These are phyloP conservation scores for Paulownia fortunei DNA, from an alignment of 257 asterid genomes.

Conservation along the genomic window DNA sequence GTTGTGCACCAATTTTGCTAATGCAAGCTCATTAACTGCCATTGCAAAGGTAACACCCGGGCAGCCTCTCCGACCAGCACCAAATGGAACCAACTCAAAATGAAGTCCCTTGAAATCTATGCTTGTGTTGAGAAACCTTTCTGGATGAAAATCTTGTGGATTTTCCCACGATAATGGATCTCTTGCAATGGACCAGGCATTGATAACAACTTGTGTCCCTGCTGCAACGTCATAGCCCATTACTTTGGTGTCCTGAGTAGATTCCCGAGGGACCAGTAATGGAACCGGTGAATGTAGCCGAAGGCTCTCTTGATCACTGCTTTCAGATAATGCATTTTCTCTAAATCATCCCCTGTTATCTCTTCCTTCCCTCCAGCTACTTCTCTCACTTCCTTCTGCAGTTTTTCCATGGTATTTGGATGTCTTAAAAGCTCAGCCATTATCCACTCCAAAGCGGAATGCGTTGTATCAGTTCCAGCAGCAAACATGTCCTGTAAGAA, in stretches of 20 bases:
- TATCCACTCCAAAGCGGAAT: conserved; percentile 40
- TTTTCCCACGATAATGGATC: too few species aligned
- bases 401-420: conserved; percentile 32
- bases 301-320: conserved; percentile 54
- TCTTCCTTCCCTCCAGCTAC: conserved; percentile 19
- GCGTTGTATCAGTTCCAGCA: conserved; percentile 59
- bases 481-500: conserved; percentile 49
- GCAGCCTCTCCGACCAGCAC: conserved; percentile 55
- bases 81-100: conserved; percentile 52
- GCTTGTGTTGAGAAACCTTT: too few species aligned
- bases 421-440: conserved; percentile 50
- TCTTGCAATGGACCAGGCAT: too few species aligned
- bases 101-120: too few species aligned
- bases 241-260: conserved; percentile 38
- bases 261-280: conserved; percentile 42
- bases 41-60: conserved; percentile 46
- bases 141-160: too few species aligned
- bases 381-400: conserved; percentile 43
- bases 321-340: conserved; percentile 50
- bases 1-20: conserved; percentile 43
- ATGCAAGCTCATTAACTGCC: conserved; percentile 36
- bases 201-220: too few species aligned
- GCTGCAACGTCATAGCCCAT: conserved; percentile 44
- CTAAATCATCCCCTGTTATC: conserved; percentile 45
- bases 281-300: conserved; percentile 51